Conservation (phyloP, 2,329 filamentous ascomycete species). For the Fusarium tricinctum region DNA sequence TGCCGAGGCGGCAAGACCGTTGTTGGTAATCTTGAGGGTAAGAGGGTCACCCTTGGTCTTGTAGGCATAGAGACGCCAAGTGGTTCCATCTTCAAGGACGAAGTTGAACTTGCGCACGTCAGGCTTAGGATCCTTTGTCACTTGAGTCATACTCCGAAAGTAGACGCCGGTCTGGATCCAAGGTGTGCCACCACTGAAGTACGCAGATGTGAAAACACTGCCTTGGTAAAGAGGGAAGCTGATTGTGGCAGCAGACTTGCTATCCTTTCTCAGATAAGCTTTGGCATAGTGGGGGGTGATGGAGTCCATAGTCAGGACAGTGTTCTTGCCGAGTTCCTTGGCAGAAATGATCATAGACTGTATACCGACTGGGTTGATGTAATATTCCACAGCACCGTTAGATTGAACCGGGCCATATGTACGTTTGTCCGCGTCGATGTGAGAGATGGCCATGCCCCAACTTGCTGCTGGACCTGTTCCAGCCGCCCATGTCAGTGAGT, state of each 20-base stretch:
- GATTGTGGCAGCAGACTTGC: slow-evolving; percentile 70
- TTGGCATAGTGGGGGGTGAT: slow-evolving; percentile 73
- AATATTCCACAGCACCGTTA: slow-evolving; percentile 76
- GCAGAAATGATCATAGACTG: slow-evolving; percentile 87
- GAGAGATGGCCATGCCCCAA: slow-evolving; percentile 84
- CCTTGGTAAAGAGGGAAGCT: slow-evolving; percentile 90
- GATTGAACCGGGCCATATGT: slow-evolving; percentile 73
- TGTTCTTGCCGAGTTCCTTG: slow-evolving; percentile 74
- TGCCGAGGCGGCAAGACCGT: slow-evolving; percentile 74
- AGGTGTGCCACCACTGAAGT: slow-evolving; percentile 79
- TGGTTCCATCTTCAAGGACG: slow-evolving; percentile 76
- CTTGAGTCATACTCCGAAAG: slow-evolving; percentile 76
- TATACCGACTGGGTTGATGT: slow-evolving; percentile 84
- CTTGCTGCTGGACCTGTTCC: slow-evolving; percentile 73
- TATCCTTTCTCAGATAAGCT: slow-evolving; percentile 73
- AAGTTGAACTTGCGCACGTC: slow-evolving; percentile 83
- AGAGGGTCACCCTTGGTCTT: slow-evolving; percentile 70
- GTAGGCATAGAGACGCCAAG: slow-evolving; percentile 86
- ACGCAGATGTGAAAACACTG: slow-evolving; percentile 86
- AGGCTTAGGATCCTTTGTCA: slow-evolving; percentile 68
- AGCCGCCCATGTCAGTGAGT: slow-evolving; percentile 76
- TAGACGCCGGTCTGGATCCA: slow-evolving; percentile 80
- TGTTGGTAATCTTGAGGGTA: slow-evolving; percentile 76
- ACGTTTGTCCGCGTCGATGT: slow-evolving; percentile 76
- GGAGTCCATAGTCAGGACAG: slow-evolving; percentile 67